A percentile compares a stretch with the other conserved stretches of the same genome.
phyloP scores from a whole-genome alignment of 2,329 filamentous ascomycete genomes.

The Aureobasidium sp. region DNA sequence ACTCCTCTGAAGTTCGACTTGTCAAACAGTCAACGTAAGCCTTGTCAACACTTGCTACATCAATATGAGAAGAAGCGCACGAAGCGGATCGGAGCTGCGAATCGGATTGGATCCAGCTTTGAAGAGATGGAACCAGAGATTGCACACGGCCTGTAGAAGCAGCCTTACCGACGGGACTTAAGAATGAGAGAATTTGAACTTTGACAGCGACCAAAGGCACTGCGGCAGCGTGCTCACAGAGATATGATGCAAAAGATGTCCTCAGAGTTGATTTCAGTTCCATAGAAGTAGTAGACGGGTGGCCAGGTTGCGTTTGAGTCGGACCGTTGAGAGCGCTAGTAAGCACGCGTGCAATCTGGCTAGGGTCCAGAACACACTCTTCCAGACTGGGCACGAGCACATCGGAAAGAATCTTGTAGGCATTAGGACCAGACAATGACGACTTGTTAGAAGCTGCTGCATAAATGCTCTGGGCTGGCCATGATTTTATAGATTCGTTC shows the following conservation, averaged over 20 bases:
- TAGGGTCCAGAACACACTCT: conserved; percentile 75
- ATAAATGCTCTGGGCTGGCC: conserved; percentile 62
- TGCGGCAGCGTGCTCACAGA: conserved; percentile 64
- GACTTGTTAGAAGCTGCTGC: conserved; percentile 45
- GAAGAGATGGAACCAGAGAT: conserved; percentile 67
- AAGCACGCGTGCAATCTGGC: conserved; percentile 61
- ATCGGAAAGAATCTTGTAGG: conserved; percentile 55
- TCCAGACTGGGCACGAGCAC: conserved; percentile 71
- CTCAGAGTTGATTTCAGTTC: conserved; percentile 59
- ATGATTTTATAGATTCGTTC: conserved; percentile 30
- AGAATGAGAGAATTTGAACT: conserved; percentile 59
- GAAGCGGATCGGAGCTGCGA: conserved; percentile 45
- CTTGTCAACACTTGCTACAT: conserved; percentile 43
- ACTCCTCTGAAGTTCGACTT: conserved; percentile 51
- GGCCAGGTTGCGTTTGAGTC: conserved; percentile 20
- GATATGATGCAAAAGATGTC: conserved; percentile 59
- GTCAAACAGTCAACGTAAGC: conserved; percentile 48
- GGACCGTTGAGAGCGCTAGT: conserved; percentile 52
- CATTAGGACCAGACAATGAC: conserved; percentile 52
- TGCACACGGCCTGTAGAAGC: conserved; percentile 67
- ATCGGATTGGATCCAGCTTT: conserved; percentile 54
- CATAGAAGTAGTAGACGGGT: conserved; percentile 25
- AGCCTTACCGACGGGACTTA: conserved; percentile 66
- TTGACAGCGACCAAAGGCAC: conserved; percentile 67
- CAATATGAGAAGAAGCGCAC: conserved; percentile 45